phyloP scores from a whole-genome alignment of 768 basidiomycete species.

The Pleurotus djamor region DNA sequence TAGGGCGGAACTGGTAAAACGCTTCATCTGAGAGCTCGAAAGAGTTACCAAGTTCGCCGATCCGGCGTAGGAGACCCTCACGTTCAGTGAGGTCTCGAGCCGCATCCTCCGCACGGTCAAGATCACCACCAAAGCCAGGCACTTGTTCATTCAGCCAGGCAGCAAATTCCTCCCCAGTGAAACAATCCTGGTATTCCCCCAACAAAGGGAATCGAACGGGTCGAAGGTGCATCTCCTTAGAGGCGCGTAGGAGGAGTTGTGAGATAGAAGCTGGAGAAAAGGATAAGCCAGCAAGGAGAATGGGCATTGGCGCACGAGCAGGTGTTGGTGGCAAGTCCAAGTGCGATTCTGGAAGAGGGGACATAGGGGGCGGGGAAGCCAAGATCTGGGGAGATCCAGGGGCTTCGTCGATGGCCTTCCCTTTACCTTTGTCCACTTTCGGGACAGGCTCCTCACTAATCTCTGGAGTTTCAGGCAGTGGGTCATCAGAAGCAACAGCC shows the following conservation, averaged over 20 bases:
- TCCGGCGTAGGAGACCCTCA: slow-evolving; percentile 62
- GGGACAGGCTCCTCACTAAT: slow-evolving; percentile 35
- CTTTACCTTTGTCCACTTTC: slow-evolving; percentile 85
- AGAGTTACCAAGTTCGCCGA: slow-evolving; percentile 82
- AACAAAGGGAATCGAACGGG: slow-evolving; percentile 75
- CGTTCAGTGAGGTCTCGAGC: slow-evolving; percentile 60
- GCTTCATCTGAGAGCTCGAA: slow-evolving; percentile 79
- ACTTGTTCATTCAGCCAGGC: slow-evolving; percentile 81
- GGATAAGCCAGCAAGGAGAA: slow-evolving; percentile 75
- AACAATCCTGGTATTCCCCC: slow-evolving; percentile 84
- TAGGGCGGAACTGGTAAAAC: slow-evolving; percentile 82
- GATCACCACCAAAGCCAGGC: slow-evolving; percentile 70
- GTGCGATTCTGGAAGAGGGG: slow-evolving; percentile 30
- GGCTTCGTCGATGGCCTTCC: slow-evolving; percentile 50
- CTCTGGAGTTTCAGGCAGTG: slow-evolving; percentile 21
- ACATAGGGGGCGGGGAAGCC: slow-evolving; percentile 62
- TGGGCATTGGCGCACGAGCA: slow-evolving; percentile 44
- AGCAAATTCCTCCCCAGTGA: slow-evolving; percentile 88
- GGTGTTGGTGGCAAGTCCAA: slow-evolving; percentile 40
- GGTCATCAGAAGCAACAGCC: slow-evolving; percentile 21
- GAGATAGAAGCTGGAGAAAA: slow-evolving; percentile 66
- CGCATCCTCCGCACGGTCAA: slow-evolving; percentile 79
- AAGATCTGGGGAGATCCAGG: slow-evolving; percentile 28
- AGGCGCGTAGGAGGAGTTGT: slow-evolving; percentile 67
- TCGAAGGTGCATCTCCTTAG: slow-evolving; percentile 66